phyloP scores from a whole-genome alignment of 2,329 filamentous ascomycete species.

The Aspergillus sp. region DNA sequence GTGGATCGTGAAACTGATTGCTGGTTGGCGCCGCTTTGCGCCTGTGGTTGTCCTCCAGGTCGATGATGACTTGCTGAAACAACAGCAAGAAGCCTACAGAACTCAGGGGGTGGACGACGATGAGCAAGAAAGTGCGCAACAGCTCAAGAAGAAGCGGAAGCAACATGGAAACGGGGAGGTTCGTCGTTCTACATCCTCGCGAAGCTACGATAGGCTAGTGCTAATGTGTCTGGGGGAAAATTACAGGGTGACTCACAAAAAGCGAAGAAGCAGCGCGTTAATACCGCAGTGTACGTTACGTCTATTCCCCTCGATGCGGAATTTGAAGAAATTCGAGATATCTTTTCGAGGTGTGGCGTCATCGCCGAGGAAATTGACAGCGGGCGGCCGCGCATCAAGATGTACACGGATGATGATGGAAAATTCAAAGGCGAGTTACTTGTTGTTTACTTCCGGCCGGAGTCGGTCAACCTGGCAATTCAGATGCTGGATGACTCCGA shows the following conservation, averaged over 20 bases:
- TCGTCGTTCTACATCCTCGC: slow-evolving; percentile 22
- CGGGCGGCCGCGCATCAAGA: slow-evolving; percentile 83
- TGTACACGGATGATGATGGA: slow-evolving; percentile 80
- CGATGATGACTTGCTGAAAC: slow-evolving; percentile 60
- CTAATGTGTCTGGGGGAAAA: not conserved
- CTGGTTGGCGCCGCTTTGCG: slow-evolving; percentile 30
- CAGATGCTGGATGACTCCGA: slow-evolving; percentile 59
- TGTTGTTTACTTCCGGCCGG: slow-evolving; percentile 90
- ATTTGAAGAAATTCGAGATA: slow-evolving; percentile 74
- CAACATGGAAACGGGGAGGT: slow-evolving; percentile 53
- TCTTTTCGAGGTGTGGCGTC: slow-evolving; percentile 87
- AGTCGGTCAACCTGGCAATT: slow-evolving; percentile 72
- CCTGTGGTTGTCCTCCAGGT: slow-evolving; percentile 46
- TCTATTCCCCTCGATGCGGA: slow-evolving; percentile 79
- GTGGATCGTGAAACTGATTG: slow-evolving; percentile 35
- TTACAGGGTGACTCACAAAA: slow-evolving; percentile 34
- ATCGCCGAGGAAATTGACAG: slow-evolving; percentile 94
- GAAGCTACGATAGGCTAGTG: not conserved
- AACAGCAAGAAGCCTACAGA: slow-evolving; percentile 63
- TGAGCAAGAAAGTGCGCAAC: slow-evolving; percentile 46
- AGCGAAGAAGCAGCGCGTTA: slow-evolving; percentile 56
- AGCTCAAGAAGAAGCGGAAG: slow-evolving; percentile 55
- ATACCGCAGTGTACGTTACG: slow-evolving; percentile 90
- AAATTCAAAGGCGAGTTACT: slow-evolving; percentile 92
- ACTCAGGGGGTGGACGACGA: slow-evolving; percentile 60